Evolutionary conservation across 345 rosid genomes (phyloP).

Genomic region (Citropsis articulata): DNA sequence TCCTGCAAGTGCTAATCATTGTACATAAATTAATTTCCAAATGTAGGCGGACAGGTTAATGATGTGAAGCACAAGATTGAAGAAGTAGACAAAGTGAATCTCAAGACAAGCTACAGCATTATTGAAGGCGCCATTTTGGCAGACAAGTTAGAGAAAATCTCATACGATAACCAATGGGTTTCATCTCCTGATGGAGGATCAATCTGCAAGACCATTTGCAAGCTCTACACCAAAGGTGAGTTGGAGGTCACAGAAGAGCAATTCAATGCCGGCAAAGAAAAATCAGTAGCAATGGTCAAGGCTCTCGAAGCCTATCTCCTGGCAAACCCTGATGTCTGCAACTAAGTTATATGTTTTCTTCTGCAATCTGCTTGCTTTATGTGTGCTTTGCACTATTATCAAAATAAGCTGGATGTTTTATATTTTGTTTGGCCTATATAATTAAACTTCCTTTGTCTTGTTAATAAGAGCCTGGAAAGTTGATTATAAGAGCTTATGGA

Average conservation of each 20-base stretch:
- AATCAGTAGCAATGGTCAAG: not conserved
- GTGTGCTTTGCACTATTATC: not conserved
- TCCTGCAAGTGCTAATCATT: not conserved
- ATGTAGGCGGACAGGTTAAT: constrained; percentile 10
- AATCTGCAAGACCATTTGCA: constrained; percentile 19
- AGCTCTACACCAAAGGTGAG: constrained; percentile 17
- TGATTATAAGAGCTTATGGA: not conserved
- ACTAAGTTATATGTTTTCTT: not conserved
- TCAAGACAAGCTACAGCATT: constrained; percentile 6
- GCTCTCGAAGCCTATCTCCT: not conserved
- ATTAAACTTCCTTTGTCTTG: not conserved
- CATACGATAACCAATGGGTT: constrained; percentile 24
- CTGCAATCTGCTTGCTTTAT: not conserved
- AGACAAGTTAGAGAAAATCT: constrained; percentile 27
- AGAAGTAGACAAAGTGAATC: constrained; percentile 19
- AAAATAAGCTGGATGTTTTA: not conserved
- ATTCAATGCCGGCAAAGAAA: constrained; percentile 7
- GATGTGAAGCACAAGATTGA: constrained; percentile 27
- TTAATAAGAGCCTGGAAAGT: not conserved
- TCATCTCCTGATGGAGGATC: constrained; percentile 25
- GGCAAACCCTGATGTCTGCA: not conserved
- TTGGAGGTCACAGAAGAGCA: constrained; percentile 25
- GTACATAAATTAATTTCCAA: not conserved
- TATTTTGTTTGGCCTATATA: too few species aligned
- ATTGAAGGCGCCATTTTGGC: constrained; percentile 31